Conservation (phyloP, 352 stramenopile genomes). For the Globisporangium alternatum region DNA sequence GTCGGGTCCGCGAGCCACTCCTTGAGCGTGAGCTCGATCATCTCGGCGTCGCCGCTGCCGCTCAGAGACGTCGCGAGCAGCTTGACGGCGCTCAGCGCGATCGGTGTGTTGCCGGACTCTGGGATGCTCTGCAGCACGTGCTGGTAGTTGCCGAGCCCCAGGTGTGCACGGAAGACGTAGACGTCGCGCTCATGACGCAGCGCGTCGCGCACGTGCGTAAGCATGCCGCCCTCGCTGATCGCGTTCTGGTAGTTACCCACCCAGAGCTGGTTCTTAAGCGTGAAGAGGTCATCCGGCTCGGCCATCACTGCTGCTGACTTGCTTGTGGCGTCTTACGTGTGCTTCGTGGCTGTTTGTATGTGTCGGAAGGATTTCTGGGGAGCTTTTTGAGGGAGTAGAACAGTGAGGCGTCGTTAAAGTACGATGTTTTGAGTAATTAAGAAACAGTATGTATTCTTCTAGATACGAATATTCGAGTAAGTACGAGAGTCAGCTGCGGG, state of each 20-base stretch:
- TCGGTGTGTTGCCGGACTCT: conserved; percentile 58
- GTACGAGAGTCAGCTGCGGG: not conserved
- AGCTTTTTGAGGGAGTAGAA: not conserved
- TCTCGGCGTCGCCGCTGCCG: conserved; percentile 72
- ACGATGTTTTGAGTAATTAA: conserved; percentile 1
- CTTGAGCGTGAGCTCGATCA: conserved; percentile 89
- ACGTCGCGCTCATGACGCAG: conserved; percentile 93
- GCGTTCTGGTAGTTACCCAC: conserved; percentile 95
- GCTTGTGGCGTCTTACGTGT: not conserved
- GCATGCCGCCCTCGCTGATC: conserved; percentile 88
- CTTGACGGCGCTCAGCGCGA: conserved; percentile 81
- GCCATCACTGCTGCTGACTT: conserved; percentile 43
- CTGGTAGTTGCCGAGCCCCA: conserved; percentile 88
- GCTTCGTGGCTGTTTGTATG: not conserved
- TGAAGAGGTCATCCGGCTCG: conserved; percentile 97
- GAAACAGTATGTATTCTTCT: too few relatives aligned
- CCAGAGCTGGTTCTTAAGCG: conserved; percentile 96
- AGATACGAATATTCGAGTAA: not conserved
- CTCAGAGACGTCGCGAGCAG: conserved; percentile 85
- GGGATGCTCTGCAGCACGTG: conserved; percentile 88
- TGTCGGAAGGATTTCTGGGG: not conserved
- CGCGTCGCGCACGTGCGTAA: conserved; percentile 81
- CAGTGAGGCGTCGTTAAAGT: conserved; percentile 2
- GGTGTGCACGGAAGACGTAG: conserved; percentile 90
- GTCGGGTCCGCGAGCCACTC: conserved; percentile 85